phyloP scores from a whole-genome alignment of 2,329 filamentous ascomycete genomes.

The Clonostachys sp. region DNA sequence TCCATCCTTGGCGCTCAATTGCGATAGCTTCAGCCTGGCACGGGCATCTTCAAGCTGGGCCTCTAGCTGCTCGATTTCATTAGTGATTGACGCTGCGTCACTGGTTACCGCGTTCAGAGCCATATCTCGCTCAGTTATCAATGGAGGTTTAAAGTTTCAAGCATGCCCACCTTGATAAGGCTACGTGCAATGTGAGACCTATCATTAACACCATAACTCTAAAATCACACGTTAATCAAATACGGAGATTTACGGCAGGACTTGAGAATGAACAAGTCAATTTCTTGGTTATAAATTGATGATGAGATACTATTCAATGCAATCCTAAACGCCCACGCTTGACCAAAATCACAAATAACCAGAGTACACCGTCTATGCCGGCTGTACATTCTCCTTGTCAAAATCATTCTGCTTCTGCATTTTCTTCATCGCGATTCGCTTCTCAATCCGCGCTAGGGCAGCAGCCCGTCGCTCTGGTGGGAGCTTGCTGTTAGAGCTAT shows the following conservation, averaged over 20 bases:
- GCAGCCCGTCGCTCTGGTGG: conserved; percentile 48
- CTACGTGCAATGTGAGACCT: background rate
- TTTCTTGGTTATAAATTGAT: background rate
- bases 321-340: background rate
- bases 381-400: conserved; percentile 49
- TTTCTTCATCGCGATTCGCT: conserved; percentile 46
- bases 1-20: conserved; percentile 9
- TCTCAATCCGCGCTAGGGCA: conserved; percentile 49
- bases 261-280: background rate
- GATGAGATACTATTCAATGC: background rate
- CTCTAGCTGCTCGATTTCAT: conserved; percentile 59
- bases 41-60: conserved; percentile 39
- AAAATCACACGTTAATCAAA: background rate
- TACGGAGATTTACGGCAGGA: no score
- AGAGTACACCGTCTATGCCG: conserved; percentile 7
- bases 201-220: background rate
- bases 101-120: background rate
- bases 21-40: conserved; percentile 29
- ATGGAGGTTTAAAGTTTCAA: no score
- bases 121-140: no score
- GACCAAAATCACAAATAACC: conserved; percentile 1
- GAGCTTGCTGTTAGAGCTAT: conserved; percentile 32
- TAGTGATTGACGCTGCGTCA: conserved; percentile 24
- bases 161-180: no score
- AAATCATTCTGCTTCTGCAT: conserved; percentile 21